A percentile compares a stretch with the other conserved stretches of the same genome.
phyloP scores from a whole-genome alignment of 2,329 filamentous ascomycete species.

The Mollisiaceae sp. region DNA sequence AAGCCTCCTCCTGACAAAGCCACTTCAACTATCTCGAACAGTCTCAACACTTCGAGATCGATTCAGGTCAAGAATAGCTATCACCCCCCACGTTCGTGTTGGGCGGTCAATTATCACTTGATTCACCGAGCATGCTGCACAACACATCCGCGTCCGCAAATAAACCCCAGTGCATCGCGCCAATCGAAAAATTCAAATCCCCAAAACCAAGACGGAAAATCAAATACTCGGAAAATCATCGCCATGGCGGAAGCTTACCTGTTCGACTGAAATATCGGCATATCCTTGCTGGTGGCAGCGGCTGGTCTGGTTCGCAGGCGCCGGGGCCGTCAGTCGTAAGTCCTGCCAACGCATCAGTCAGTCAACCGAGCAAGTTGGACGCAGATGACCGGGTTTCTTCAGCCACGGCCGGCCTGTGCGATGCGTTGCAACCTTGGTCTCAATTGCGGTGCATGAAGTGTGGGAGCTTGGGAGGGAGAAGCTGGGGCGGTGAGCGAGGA shows the following conservation, averaged over 20 bases:
- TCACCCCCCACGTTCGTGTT: constrained; percentile 31
- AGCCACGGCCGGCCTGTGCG: constrained; percentile 21
- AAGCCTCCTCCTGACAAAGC: constrained; percentile 29
- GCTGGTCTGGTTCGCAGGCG: constrained; percentile 30
- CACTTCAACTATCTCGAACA: constrained; percentile 17
- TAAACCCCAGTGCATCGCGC: constrained; percentile 19
- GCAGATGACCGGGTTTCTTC: constrained; percentile 23
- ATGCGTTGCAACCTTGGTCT: constrained; percentile 25
- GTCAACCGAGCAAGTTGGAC: constrained; percentile 22
- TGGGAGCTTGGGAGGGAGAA: constrained; percentile 22
- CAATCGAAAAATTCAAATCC: constrained; percentile 41
- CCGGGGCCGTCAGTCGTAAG: constrained; percentile 34
- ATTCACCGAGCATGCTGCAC: constrained; percentile 38
- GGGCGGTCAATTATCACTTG: constrained; percentile 37
- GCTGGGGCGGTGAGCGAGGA: constrained; percentile 21
- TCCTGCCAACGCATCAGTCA: constrained; percentile 40
- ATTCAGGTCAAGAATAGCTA: constrained; percentile 14
- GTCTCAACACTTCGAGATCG: constrained; percentile 27
- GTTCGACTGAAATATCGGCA: constrained; percentile 40
- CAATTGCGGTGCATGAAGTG: constrained; percentile 21
- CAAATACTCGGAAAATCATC: constrained; percentile 17
- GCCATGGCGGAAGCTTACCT: constrained; percentile 35
- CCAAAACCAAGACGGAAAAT: constrained; percentile 5
- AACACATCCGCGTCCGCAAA: constrained; percentile 37
- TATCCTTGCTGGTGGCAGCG: constrained; percentile 29